phyloP scores from a whole-genome alignment of 2,329 filamentous ascomycete genomes.

The Penicillium frequentans region DNA sequence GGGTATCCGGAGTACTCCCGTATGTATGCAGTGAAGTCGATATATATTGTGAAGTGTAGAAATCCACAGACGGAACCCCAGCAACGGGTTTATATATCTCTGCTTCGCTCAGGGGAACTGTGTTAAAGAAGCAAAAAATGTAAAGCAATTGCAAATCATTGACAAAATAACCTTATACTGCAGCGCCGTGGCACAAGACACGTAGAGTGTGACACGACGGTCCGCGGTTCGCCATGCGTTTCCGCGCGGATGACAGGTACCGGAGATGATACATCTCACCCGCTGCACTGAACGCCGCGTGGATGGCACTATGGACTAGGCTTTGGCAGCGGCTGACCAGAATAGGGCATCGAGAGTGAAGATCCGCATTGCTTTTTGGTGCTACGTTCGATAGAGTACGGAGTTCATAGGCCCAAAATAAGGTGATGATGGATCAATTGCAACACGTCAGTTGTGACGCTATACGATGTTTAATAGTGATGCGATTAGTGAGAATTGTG shows the following conservation, averaged over 20 bases:
- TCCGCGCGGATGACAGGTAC: slow-evolving; percentile 15
- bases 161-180: slow-evolving; percentile 7
- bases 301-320: background rate
- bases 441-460: background rate
- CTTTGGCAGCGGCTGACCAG: background rate
- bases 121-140: background rate
- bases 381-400: background rate
- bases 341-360: background rate
- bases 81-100: slow-evolving; percentile 7
- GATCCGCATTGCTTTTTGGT: background rate
- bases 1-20: background rate
- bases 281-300: background rate
- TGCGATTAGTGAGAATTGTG: background rate
- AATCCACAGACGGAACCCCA: slow-evolving; percentile 6
- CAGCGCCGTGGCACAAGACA: slow-evolving; percentile 9
- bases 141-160: slow-evolving; percentile 3
- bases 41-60: background rate
- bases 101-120: background rate
- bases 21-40: background rate
- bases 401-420: background rate
- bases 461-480: slow-evolving; percentile 1
- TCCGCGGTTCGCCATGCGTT: slow-evolving; percentile 9
- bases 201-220: slow-evolving; percentile 8
- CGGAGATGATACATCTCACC: background rate
- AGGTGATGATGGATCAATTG: background rate